These are phyloP conservation scores for Lasiosphaeriaceae sp. DNA, from an alignment of 495 filamentous ascomycete genomes.

Conservation along the genomic window DNA sequence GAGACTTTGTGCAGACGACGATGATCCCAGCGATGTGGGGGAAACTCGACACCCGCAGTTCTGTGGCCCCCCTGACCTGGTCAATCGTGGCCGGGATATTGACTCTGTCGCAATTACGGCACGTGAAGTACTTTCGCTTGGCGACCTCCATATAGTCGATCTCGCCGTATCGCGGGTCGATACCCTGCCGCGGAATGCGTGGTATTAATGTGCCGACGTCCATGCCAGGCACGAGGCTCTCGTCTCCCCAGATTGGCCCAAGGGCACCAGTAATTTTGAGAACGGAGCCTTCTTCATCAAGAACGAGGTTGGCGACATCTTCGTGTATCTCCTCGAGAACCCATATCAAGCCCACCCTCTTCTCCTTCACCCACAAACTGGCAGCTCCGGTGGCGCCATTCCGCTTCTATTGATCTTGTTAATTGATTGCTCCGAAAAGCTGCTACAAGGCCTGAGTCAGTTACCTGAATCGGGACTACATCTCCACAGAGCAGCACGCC, in stretches of 20 bases:
- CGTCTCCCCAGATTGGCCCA: conserved; percentile 76
- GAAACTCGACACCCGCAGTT: conserved; percentile 83
- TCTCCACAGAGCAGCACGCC: conserved; percentile 94
- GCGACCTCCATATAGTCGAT: conserved; percentile 67
- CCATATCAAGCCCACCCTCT: conserved; percentile 90
- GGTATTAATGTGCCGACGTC: conserved; percentile 75
- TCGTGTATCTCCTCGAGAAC: conserved; percentile 97
- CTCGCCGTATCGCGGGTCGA: conserved; percentile 58
- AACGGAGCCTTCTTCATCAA: conserved; percentile 71
- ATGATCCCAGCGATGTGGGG: conserved; percentile 97
- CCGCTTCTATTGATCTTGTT: conserved; percentile 61
- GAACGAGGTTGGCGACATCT: conserved; percentile 70
- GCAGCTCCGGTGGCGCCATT: conserved; percentile 88
- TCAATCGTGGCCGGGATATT: conserved; percentile 78
- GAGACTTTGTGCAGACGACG: conserved; percentile 70
- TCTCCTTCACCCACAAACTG: conserved; percentile 98
- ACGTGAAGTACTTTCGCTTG: conserved; percentile 74
- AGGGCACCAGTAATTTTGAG: conserved; percentile 62
- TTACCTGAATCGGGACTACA: conserved; percentile 76
- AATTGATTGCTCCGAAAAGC: not conserved
- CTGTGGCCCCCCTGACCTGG: conserved; percentile 55
- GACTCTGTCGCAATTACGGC: conserved; percentile 64
- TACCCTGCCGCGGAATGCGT: conserved; percentile 68
- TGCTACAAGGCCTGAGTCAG: not conserved
- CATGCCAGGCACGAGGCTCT: conserved; percentile 59